Percentiles rank a stretch among this genome's conserved stretches.
Evolutionary conservation across 495 filamentous ascomycete species (phyloP).

Genomic region (Friedmanniomyces endolithicus): DNA sequence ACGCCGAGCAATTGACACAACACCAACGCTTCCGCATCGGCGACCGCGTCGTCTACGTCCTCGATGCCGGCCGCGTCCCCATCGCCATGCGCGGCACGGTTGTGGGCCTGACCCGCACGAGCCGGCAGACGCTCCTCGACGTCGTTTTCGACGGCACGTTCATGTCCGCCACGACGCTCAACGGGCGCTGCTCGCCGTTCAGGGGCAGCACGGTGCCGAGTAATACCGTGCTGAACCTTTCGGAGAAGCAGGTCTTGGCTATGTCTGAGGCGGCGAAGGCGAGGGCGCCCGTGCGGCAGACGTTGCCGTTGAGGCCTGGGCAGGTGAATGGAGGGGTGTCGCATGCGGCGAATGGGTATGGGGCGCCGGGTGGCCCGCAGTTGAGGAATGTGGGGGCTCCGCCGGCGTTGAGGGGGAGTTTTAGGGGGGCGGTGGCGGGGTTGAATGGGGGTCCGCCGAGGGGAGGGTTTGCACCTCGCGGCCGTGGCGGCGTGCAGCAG

Average conservation of each 20-base stretch:
- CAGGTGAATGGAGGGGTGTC: background rate
- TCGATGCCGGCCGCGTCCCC: conserved; percentile 86
- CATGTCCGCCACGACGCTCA: conserved; percentile 87
- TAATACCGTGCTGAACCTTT: conserved; percentile 74
- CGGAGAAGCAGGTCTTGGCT: conserved; percentile 66
- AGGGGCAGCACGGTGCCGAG: conserved; percentile 82
- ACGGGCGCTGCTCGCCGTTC: conserved; percentile 87
- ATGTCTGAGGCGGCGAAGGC: conserved; percentile 55
- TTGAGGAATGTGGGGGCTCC: conserved; percentile 56
- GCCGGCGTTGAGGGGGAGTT: conserved; percentile 56
- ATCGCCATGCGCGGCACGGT: conserved; percentile 87
- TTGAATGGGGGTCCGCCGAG: conserved; percentile 25
- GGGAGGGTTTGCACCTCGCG: conserved; percentile 23
- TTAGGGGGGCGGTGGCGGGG: conserved; percentile 52
- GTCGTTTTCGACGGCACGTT: conserved; percentile 88
- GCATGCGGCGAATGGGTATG: conserved; percentile 33
- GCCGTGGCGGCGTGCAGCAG: conserved; percentile 6
- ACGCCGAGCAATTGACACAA: conserved; percentile 80
- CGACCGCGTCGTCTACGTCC: conserved; percentile 84
- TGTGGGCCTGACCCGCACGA: conserved; percentile 75
- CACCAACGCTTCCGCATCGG: conserved; percentile 77
- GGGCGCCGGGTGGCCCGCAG: conserved; percentile 50
- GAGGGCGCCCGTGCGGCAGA: conserved; percentile 40
- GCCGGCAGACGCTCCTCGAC: conserved; percentile 70
- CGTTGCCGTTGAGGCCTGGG: conserved; percentile 36